Percentiles rank a stretch among this genome's conserved stretches.
These are phyloP conservation scores for Blastobotrys mokoenaii DNA, from an alignment of 805 yeast species.

Conservation along the genomic window DNA sequence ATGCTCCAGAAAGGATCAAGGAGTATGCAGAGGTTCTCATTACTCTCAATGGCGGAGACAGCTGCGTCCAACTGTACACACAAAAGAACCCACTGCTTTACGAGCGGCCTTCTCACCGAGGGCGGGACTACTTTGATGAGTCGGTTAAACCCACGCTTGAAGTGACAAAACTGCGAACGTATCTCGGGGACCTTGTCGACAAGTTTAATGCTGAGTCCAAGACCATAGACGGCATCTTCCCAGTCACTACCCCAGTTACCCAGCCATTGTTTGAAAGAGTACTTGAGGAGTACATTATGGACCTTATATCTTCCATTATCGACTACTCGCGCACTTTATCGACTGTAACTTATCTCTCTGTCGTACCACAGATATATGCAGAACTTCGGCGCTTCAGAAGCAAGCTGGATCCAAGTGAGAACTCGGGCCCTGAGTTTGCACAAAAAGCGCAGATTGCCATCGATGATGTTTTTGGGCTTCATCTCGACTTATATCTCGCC, in stretches of 20 bases:
- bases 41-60: conserved; percentile 28
- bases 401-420: conserved; percentile 17
- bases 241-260: conserved; percentile 38
- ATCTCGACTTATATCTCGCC: conserved; percentile 24
- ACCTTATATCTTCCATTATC: conserved; percentile 19
- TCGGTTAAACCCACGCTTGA: conserved; percentile 14
- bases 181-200: conserved; percentile 25
- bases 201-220: conserved; percentile 33
- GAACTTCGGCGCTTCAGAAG: conserved; percentile 15
- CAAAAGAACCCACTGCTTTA: conserved; percentile 21
- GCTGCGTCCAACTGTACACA: conserved; percentile 25
- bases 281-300: conserved; percentile 25
- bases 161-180: conserved; percentile 10
- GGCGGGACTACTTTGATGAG: conserved; percentile 1
- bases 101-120: background rate
- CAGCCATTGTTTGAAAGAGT: conserved; percentile 41
- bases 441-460: conserved; percentile 17
- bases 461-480: conserved; percentile 19
- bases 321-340: conserved; percentile 8
- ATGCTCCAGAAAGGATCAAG: conserved; percentile 32
- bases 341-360: conserved; percentile 24
- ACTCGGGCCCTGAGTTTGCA: conserved; percentile 33
- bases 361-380: conserved; percentile 33
- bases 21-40: conserved; percentile 28
- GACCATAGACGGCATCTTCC: conserved; percentile 38